Percentiles rank a stretch among this genome's conserved stretches.
These are phyloP conservation scores for Dimocarpus longan DNA, from an alignment of 345 rosid genomes.

Conservation along the genomic window DNA sequence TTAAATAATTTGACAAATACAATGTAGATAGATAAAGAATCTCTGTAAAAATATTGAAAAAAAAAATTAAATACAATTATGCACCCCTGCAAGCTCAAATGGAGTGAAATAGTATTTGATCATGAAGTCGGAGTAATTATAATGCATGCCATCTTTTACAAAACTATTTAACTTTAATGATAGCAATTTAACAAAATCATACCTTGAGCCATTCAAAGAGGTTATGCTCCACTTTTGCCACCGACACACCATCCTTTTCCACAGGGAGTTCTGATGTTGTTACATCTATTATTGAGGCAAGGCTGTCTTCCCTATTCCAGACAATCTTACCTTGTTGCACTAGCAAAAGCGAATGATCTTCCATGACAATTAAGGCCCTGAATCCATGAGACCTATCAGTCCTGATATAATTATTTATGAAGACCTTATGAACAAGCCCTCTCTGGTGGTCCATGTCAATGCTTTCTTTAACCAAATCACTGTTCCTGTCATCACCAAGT, in stretches of 20 bases:
- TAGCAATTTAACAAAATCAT: constrained; percentile 20
- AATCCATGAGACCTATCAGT: constrained; percentile 97
- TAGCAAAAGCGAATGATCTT: constrained; percentile 92
- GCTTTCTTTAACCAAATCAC: constrained; percentile 71
- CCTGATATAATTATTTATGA: constrained; percentile 82
- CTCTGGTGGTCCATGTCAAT: constrained; percentile 67
- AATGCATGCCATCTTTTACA: constrained; percentile 13
- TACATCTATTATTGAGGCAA: constrained; percentile 87
- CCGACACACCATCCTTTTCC: constrained; percentile 85
- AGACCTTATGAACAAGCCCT: constrained; percentile 85
- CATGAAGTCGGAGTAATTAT: neutral
- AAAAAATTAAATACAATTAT: neutral
- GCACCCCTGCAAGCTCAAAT: neutral
- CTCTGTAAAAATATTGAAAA: neutral
- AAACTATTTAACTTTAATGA: constrained; percentile 11
- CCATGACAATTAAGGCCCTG: constrained; percentile 97
- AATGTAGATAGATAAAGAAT: neutral
- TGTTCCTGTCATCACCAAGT: constrained; percentile 63
- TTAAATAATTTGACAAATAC: neutral
- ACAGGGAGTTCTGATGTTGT: constrained; percentile 90
- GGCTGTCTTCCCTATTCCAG: constrained; percentile 96
- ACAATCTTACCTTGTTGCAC: constrained; percentile 93
- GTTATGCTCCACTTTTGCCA: constrained; percentile 88
- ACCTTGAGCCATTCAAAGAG: constrained; percentile 99
- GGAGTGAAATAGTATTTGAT: neutral